Evolutionary conservation across 116 monocot species (phyloP).

Genomic region (Papilionanthe hybrid): DNA sequence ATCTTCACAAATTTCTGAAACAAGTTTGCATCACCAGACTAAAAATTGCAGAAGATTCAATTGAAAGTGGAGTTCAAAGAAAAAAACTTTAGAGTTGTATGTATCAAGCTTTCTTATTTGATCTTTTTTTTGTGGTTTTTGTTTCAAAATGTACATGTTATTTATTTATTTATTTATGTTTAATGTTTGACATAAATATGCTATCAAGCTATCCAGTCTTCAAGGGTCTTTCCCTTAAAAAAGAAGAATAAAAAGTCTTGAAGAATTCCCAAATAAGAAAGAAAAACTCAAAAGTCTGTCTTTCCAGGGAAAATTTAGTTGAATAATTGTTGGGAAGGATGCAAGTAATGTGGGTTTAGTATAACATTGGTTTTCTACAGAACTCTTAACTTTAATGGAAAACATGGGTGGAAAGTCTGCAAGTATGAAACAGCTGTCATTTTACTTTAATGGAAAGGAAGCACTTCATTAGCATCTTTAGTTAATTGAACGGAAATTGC

Average conservation of each 20-base stretch:
- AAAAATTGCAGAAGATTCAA: neutral
- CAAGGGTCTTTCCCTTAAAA: neutral
- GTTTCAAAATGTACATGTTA: neutral
- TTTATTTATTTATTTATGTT: neutral
- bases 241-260: too few relatives aligned
- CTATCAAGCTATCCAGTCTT: neutral
- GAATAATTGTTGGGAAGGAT: neutral
- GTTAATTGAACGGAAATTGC: neutral
- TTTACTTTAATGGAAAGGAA: neutral
- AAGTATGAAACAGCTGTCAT: neutral
- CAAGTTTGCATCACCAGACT: neutral
- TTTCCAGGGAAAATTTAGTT: neutral
- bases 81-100: neutral
- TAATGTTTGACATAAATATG: slow-evolving; percentile 1
- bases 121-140: neutral
- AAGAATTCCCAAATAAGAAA: neutral
- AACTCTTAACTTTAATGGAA: neutral
- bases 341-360: neutral
- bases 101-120: neutral
- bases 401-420: neutral
- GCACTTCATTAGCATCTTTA: neutral
- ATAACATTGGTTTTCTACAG: neutral
- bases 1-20: neutral
- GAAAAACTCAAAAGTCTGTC: neutral
- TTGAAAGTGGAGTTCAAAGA: neutral